Conservation (phyloP, 306 rosid genomes). For the Castanea sativa region DNA sequence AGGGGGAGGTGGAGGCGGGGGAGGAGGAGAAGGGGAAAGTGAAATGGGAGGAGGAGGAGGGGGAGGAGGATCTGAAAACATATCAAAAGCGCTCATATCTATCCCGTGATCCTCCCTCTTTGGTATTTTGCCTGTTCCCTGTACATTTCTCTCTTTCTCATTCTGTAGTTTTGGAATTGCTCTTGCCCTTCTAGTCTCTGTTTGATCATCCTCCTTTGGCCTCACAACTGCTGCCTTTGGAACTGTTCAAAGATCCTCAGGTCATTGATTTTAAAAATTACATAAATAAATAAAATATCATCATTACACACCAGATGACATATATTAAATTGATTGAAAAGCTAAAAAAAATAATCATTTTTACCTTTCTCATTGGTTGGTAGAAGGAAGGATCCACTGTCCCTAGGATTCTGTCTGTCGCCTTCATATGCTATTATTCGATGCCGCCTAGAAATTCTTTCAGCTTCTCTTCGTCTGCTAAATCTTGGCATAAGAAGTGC, state of each 20-base stretch:
- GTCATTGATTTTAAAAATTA: slow-evolving; percentile 1
- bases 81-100: slow-evolving; percentile 46
- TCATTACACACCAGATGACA: slow-evolving; percentile 6
- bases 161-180: slow-evolving; percentile 52
- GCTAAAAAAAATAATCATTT: slow-evolving; percentile 7
- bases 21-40: slow-evolving; percentile 10
- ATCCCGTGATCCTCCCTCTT: slow-evolving; percentile 50
- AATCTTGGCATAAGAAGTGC: slow-evolving; percentile 63
- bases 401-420: slow-evolving; percentile 52
- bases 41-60: slow-evolving; percentile 54
- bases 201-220: slow-evolving; percentile 51
- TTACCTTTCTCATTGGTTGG: slow-evolving; percentile 65
- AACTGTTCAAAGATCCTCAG: slow-evolving; percentile 29
- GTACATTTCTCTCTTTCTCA: slow-evolving; percentile 46
- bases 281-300: slow-evolving; percentile 1
- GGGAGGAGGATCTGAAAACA: slow-evolving; percentile 48
- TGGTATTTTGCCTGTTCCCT: slow-evolving; percentile 39
- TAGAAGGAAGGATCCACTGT: slow-evolving; percentile 41
- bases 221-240: slow-evolving; percentile 46
- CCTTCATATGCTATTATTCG: slow-evolving; percentile 63
- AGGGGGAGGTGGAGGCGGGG: slow-evolving; percentile 32
- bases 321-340: slow-evolving; percentile 18
- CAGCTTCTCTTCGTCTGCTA: slow-evolving; percentile 45
- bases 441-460: slow-evolving; percentile 52
- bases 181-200: slow-evolving; percentile 44